Conservation (phyloP, 2,329 filamentous ascomycete species). For the Fusarium lateritium region DNA sequence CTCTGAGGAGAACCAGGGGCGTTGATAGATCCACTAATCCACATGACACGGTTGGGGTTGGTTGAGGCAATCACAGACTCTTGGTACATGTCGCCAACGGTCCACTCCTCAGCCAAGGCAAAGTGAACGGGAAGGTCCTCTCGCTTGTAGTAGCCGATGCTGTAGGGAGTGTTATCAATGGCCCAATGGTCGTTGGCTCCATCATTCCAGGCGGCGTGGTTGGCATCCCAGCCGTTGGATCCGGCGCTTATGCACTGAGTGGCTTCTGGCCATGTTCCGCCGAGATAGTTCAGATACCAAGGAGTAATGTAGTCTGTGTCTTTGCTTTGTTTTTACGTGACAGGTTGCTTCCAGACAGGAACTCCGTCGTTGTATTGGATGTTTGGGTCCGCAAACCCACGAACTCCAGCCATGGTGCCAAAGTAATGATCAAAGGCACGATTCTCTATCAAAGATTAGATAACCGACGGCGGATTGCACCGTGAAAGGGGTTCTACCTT, state of each 20-base stretch:
- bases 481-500: not conserved
- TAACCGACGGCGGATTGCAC: fast-evolving
- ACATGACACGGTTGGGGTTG: slow-evolving; percentile 66
- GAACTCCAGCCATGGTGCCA: slow-evolving; percentile 24
- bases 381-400: slow-evolving; percentile 26
- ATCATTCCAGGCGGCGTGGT: slow-evolving; percentile 66
- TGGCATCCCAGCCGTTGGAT: slow-evolving; percentile 65
- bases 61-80: slow-evolving; percentile 67
- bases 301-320: slow-evolving; percentile 42
- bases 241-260: slow-evolving; percentile 70
- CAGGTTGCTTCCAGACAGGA: slow-evolving; percentile 15
- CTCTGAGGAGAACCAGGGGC: slow-evolving; percentile 57
- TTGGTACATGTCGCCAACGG: slow-evolving; percentile 66
- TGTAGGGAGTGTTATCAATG: slow-evolving; percentile 50
- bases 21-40: slow-evolving; percentile 67
- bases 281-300: slow-evolving; percentile 69
- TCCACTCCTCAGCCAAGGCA: slow-evolving; percentile 16
- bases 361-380: slow-evolving; percentile 10
- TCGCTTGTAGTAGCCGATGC: slow-evolving; percentile 10
- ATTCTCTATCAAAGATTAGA: slow-evolving; percentile 4
- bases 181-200: slow-evolving; percentile 69
- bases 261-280: slow-evolving; percentile 63
- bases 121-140: slow-evolving; percentile 19
- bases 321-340: slow-evolving; percentile 5
- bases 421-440: slow-evolving; percentile 29